Evolutionary conservation across 495 filamentous ascomycete genomes (phyloP), one percentile per base, ranked within the genome.

Genomic region (Extremus antarcticus): DNA sequence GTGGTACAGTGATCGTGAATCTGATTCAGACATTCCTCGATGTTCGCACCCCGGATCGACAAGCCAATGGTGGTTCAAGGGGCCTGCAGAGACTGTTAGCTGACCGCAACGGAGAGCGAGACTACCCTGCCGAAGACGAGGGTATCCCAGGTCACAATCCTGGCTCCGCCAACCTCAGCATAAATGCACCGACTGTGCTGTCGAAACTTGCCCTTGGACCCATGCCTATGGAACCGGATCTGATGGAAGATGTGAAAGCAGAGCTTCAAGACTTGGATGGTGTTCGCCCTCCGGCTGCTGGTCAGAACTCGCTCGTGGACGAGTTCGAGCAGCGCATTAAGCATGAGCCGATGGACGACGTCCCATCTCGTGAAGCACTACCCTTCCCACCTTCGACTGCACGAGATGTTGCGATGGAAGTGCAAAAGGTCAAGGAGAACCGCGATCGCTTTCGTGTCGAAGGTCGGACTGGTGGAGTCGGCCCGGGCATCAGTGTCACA

Each of bases 361-460:
- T 76, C 1, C 88, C 89, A 13, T 78, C 76, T 20, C 79, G 89
- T 19, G 75, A 80, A 8, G 83, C 87, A 22, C 78, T 96, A 35
- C 90, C 94, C 1, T 79, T 88, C 32, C 94, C 92, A 17, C 83
- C 88, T 8, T 90, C 91, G 0, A 80, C 84, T 11, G 87, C 87
- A 2, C 78, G 90, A 55, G 94, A 97, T 61, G 85, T 97, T 9
- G 82, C 87, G 3, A 87, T 95, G 74, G 94, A 97, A 63, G 86
- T 96, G 56, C 88, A 90, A 64, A 88, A 90, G 70, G 84, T 96
- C n/a, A 87, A 86, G 54, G 92, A 98, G 65, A 86, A 90, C 61
- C 82, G 92, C 15, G 91, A 96, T 63, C 77, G 90, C 22, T 94
- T 94, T 67, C 80, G 78, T 50, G 88, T 98, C 47, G 83, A 88